Conservation (phyloP, 805 yeast species). For the Candida suzukii region DNA sequence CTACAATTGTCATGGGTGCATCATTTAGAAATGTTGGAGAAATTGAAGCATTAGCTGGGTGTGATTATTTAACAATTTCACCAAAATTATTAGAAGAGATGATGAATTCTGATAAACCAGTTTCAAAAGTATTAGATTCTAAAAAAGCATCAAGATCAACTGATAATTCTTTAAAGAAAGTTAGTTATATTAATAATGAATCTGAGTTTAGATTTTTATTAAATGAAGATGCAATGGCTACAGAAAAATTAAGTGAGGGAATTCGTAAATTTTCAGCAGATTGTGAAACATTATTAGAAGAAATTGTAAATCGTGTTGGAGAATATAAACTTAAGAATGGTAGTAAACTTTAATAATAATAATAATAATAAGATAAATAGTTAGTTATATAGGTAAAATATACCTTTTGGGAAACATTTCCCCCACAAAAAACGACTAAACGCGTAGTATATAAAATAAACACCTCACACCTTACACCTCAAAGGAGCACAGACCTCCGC, state of each 20-base stretch:
- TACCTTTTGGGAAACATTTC: too few species aligned
- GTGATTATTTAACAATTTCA: slow-evolving; percentile 82
- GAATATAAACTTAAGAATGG: slow-evolving; percentile 4
- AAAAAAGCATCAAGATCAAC: slow-evolving; percentile 25
- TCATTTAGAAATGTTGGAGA: slow-evolving; percentile 89
- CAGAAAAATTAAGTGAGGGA: slow-evolving; percentile 88
- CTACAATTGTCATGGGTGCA: slow-evolving; percentile 95
- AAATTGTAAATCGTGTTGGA: slow-evolving; percentile 48
- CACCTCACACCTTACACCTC: too few species aligned
- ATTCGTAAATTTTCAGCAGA: slow-evolving; percentile 86
- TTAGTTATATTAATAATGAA: slow-evolving; percentile 68
- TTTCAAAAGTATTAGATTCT: slow-evolving; percentile 68
- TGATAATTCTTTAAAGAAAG: slow-evolving; percentile 37
- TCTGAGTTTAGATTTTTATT: slow-evolving; percentile 71
- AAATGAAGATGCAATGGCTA: slow-evolving; percentile 90
- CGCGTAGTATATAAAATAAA: too few species aligned
- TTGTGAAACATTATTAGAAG: slow-evolving; percentile 57
- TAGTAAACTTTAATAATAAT: slow-evolving; percentile 3
- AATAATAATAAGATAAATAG: too few species aligned
- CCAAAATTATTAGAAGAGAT: slow-evolving; percentile 81
- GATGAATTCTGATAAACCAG: slow-evolving; percentile 56
- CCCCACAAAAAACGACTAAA: too few species aligned
- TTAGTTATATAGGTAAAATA: too few species aligned
- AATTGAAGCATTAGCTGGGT: slow-evolving; percentile 86
- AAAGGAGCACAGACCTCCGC: too few species aligned